Percentiles rank a stretch among this genome's conserved stretches.
Conservation (phyloP, 495 filamentous ascomycete genomes). For the Podospora fimiseda region DNA sequence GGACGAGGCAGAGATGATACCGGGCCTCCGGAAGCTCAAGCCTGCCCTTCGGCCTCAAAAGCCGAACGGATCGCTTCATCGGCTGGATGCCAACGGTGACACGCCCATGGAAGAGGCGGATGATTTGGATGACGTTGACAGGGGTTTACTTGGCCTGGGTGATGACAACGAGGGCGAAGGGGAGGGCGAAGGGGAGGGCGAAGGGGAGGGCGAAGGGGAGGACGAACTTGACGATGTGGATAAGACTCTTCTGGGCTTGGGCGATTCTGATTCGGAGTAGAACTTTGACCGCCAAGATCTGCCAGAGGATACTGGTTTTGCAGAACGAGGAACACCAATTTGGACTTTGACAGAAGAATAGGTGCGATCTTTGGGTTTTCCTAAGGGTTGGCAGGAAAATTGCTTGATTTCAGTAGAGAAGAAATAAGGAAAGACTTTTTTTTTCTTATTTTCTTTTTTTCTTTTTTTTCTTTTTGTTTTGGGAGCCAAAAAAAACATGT, state of each 20-base stretch:
- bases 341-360: too few relatives aligned
- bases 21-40: not conserved
- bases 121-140: conserved; percentile 47
- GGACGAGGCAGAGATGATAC: conserved; percentile 23
- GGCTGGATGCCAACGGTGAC: conserved; percentile 27
- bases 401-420: too few relatives aligned
- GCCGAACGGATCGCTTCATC: conserved; percentile 11
- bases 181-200: conserved; percentile 30
- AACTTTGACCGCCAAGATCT: too few relatives aligned
- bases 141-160: conserved; percentile 19
- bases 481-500: too few relatives aligned
- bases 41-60: conserved; percentile 6
- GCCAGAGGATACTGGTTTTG: too few relatives aligned
- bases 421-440: too few relatives aligned
- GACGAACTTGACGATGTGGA: conserved; percentile 50
- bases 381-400: too few relatives aligned
- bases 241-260: conserved; percentile 44
- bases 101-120: conserved; percentile 40
- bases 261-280: conserved; percentile 39
- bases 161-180: conserved; percentile 25
- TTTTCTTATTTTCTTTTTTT: too few relatives aligned
- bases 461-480: too few relatives aligned
- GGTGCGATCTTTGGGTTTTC: too few relatives aligned
- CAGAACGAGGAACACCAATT: too few relatives aligned
- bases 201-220: conserved; percentile 34